phyloP scores from a whole-genome alignment of 2,329 filamentous ascomycete species.

The Decorospora gaudefroyi region DNA sequence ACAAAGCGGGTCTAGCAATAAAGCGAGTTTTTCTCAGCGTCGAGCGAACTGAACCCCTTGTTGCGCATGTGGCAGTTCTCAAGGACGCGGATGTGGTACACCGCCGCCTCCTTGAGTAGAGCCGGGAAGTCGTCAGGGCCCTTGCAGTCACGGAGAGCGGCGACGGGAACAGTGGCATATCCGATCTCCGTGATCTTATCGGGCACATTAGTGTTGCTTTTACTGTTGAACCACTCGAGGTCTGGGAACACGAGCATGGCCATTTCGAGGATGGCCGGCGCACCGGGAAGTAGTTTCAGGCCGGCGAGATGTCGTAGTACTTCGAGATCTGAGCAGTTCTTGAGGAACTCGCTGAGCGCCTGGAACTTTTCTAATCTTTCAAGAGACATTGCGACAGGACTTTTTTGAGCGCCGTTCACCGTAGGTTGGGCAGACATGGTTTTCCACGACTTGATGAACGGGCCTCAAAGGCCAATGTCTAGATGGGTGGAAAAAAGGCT shows the following conservation, averaged over 20 bases:
- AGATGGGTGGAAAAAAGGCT: no score
- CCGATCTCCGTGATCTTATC: neutral
- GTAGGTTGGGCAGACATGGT: no score
- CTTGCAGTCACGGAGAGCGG: neutral
- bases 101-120: neutral
- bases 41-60: neutral
- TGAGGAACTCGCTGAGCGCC: no score
- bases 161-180: neutral
- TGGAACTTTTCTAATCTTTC: no score
- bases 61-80: slow-evolving; percentile 9
- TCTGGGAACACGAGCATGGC: neutral
- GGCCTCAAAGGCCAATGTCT: no score
- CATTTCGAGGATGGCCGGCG: neutral
- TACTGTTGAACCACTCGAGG: neutral
- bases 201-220: neutral
- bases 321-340: no score
- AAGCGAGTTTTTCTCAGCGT: neutral
- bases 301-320: no score
- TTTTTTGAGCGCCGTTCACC: no score
- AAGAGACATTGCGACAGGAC: no score
- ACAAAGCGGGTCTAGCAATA: neutral
- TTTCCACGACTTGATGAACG: no score
- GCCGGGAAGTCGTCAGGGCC: neutral
- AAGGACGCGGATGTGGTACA: slow-evolving; percentile 1
- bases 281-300: no score